Evolutionary conservation across 148 eudicot species (phyloP).

Genomic region (Amaranthus palmeri): DNA sequence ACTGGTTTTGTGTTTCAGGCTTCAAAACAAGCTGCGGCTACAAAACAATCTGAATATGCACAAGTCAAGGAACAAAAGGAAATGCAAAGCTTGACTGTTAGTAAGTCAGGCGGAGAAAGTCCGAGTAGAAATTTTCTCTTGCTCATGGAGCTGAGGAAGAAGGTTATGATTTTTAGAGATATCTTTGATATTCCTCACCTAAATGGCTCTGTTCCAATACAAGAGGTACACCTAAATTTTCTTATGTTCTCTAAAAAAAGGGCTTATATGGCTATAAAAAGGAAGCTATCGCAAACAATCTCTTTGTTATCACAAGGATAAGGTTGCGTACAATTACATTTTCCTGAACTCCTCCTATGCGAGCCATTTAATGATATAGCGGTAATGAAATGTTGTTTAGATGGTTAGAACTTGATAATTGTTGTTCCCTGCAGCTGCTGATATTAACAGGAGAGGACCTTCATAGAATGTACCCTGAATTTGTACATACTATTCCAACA

Average conservation of each 20-base stretch:
- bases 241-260: background rate
- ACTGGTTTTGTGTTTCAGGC: constrained; percentile 15
- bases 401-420: background rate
- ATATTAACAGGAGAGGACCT: constrained; percentile 72
- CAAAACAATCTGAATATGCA: constrained; percentile 24
- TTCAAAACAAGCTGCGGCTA: background rate
- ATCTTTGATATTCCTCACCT: constrained; percentile 77
- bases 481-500: constrained; percentile 38
- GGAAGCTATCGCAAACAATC: background rate
- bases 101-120: constrained; percentile 37
- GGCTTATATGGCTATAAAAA: background rate
- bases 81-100: constrained; percentile 30
- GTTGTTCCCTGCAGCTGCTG: constrained; percentile 48
- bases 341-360: background rate
- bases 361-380: too few relatives aligned
- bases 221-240: constrained; percentile 44
- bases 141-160: constrained; percentile 67
- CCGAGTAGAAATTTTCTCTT: constrained; percentile 37
- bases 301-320: background rate
- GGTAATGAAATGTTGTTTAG: background rate
- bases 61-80: constrained; percentile 32
- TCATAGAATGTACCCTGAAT: constrained; percentile 65
- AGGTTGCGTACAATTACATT: background rate
- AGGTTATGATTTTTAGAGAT: constrained; percentile 65
- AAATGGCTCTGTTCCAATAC: constrained; percentile 52